Evolutionary conservation across 2,329 filamentous ascomycete genomes (phyloP), one percentile per base, ranked within the genome.

Genomic region (Aspergillus niger): DNA sequence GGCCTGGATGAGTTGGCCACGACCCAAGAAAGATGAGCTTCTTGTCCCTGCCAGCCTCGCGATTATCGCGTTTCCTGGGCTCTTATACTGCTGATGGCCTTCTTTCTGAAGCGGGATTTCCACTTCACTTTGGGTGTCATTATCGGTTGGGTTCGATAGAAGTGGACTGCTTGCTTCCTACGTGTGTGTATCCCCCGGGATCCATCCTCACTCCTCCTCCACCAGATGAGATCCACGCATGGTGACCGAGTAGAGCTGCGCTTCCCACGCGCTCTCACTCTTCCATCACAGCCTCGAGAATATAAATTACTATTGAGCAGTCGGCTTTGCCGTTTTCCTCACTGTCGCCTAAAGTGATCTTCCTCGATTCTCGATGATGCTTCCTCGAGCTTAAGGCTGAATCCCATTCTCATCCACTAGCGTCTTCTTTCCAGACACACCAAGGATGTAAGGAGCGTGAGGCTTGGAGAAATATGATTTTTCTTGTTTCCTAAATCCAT

Each of bases 371-470:
- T 15, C 41, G 41, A 44, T 44, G 20, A 44, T 44, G 41, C 41
- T 44, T 44, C 20, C 22, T 44, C 41, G 24, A 44, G 41, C 10
- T 22, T 44, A 24, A 44, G 32, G 32, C 11, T 15, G 32, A 36
- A 36, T 36, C 32, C 11, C 5, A 24, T 5, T 22, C 20, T 44
- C 41, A 44, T 44, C 41, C 41, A 44, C 15, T n/a, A 32, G 39
- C 39, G 24, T 36, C 48, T 49, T 26, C 43, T 56, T 36, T 41
- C 39, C 44, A 26, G 47, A 57, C 56, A 36, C 26, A 48, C 47
- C 50, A 22, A 13, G 32, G 22, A 57, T 57, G 59, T 55, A 61
- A 61, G 59, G 55, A 61, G 59, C 55, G 11, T 36, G 32, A 36
- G 32, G 32, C 22, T 44, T 22, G 20, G 41, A 15, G 22, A 22